Evolutionary conservation across 768 basidiomycete genomes (phyloP).

Genomic region (Lactarius hatsudake): DNA sequence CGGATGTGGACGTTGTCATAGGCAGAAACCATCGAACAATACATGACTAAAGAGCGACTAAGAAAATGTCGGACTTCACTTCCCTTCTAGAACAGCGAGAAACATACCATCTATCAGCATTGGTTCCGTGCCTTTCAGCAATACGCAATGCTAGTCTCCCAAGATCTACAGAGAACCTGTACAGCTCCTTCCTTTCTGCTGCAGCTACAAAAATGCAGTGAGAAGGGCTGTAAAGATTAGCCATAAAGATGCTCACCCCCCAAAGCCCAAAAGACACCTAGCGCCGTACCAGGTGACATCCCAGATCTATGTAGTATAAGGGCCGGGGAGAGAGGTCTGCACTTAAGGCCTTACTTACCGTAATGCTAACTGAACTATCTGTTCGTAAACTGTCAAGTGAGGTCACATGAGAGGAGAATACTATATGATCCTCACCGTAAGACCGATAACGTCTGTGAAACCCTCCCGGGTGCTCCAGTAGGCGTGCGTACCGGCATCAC

Average conservation of each 20-base stretch:
- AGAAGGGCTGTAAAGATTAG: neutral
- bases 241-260: conserved; percentile 43
- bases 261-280: conserved; percentile 72
- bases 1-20: conserved; percentile 67
- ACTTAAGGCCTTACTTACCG: conserved; percentile 39
- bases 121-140: conserved; percentile 62
- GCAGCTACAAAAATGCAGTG: conserved; percentile 40
- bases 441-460: conserved; percentile 60
- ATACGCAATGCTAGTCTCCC: conserved; percentile 64
- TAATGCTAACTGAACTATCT: conserved; percentile 66
- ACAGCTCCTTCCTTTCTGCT: conserved; percentile 59
- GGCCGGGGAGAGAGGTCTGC: neutral
- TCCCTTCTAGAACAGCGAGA: neutral
- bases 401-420: neutral
- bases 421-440: conserved; percentile 44
- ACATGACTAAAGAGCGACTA: conserved; percentile 62
- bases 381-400: conserved; percentile 2
- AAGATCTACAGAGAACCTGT: conserved; percentile 65
- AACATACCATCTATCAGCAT: conserved; percentile 62
- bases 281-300: conserved; percentile 63
- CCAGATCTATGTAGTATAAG: conserved; percentile 45
- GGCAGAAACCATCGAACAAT: conserved; percentile 59
- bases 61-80: conserved; percentile 16
- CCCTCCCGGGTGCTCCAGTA: conserved; percentile 63
- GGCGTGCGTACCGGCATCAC: conserved; percentile 69